phyloP scores from a whole-genome alignment of 106 monocot species.

The Posidonia australis region DNA sequence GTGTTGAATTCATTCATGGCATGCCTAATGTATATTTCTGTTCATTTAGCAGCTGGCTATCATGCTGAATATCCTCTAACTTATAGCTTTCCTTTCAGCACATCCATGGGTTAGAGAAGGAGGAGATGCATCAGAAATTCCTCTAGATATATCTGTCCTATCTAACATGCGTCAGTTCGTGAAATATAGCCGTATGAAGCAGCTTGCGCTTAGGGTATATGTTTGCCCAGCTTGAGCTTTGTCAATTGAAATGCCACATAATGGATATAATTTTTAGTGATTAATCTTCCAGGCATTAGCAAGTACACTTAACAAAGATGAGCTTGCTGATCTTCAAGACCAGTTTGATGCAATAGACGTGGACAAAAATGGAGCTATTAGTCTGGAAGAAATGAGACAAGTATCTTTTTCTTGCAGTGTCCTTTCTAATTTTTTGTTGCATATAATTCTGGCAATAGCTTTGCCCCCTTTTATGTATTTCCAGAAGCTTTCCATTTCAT shows the following conservation, averaged over 20 bases:
- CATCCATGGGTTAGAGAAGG: slow-evolving; percentile 98
- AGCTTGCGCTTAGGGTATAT: slow-evolving; percentile 86
- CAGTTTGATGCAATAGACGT: slow-evolving; percentile 95
- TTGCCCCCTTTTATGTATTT: too few species aligned
- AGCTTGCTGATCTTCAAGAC: slow-evolving; percentile 70
- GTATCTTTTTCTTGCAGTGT: slow-evolving; percentile 21
- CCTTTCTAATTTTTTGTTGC: not conserved
- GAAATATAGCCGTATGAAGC: slow-evolving; percentile 82
- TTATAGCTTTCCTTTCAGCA: slow-evolving; percentile 34
- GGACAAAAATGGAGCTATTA: slow-evolving; percentile 83
- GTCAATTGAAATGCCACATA: too few species aligned
- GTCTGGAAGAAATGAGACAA: slow-evolving; percentile 97
- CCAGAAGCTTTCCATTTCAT: too few species aligned
- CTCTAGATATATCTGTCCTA: slow-evolving; percentile 88
- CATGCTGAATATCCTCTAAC: not conserved
- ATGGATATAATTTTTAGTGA: not conserved
- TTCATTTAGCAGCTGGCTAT: not conserved
- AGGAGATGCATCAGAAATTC: slow-evolving; percentile 76
- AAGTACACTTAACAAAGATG: slow-evolving; percentile 76
- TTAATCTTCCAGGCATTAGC: slow-evolving; percentile 59
- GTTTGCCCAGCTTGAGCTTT: not conserved
- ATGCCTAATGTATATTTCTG: not conserved
- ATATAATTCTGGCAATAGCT: too few species aligned
- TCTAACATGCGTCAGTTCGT: slow-evolving; percentile 83
- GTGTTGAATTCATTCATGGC: not conserved